Percentiles rank a stretch among this genome's conserved stretches.
Evolutionary conservation across 179 eudicot species (phyloP).

Genomic region (Gypsophila paniculata): DNA sequence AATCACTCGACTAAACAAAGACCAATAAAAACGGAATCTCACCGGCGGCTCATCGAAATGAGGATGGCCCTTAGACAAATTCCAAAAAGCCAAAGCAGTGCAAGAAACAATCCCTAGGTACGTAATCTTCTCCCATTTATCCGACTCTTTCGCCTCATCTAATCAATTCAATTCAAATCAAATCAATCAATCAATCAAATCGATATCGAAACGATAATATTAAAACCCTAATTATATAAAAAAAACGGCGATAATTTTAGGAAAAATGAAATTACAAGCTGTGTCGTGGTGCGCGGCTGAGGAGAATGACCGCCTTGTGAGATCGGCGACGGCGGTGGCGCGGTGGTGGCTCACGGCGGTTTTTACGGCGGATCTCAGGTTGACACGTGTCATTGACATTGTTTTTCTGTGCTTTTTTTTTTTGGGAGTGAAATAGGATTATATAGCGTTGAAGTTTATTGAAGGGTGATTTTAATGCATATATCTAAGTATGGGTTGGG

Average conservation of each 20-base stretch:
- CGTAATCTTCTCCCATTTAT: constrained; percentile 76
- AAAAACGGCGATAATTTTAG: neutral
- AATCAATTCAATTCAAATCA: too few relatives aligned
- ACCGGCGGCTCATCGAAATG: constrained; percentile 63
- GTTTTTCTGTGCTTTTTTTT: neutral
- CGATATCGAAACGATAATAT: neutral
- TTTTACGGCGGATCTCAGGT: neutral
- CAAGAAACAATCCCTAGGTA: constrained; percentile 45
- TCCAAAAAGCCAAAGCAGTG: constrained; percentile 35
- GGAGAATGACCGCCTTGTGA: neutral
- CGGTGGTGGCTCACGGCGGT: neutral
- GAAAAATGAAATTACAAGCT: neutral
- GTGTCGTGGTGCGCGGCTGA: neutral
- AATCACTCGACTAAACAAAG: neutral
- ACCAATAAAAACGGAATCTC: constrained; percentile 14
- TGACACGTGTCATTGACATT: constrained; percentile 3
- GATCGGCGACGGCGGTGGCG: neutral
- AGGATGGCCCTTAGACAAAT: constrained; percentile 56
- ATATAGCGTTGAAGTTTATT: too few relatives aligned
- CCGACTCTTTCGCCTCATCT: constrained; percentile 52
- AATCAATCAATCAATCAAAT: neutral
- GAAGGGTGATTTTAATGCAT: too few relatives aligned
- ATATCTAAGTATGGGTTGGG: too few relatives aligned
- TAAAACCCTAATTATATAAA: neutral
- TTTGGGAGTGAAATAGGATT: neutral